Conservation (phyloP, 108 stramenopile genomes). For the Pseudonitzschia multiseries region DNA sequence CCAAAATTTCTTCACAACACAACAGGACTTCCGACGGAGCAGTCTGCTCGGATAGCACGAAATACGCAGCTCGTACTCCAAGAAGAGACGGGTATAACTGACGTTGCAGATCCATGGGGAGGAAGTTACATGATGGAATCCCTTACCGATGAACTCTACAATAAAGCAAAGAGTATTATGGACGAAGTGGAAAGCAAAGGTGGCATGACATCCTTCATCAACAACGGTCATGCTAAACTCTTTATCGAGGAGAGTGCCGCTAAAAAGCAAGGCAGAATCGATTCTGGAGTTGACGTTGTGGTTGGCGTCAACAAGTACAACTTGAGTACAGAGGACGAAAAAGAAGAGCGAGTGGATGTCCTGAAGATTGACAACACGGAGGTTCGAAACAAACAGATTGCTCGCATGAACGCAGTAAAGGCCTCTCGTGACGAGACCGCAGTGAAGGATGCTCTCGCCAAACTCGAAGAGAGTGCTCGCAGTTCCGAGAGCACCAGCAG, state of each 20-base stretch:
- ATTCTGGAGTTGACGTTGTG: conserved; percentile 78
- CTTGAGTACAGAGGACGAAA: conserved; percentile 67
- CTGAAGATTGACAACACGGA: conserved; percentile 89
- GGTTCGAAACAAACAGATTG: conserved; percentile 85
- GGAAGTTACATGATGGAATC: conserved; percentile 97
- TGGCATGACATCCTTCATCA: conserved; percentile 97
- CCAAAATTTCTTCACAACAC: too few species aligned
- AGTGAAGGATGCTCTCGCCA: conserved; percentile 62
- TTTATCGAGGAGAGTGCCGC: conserved; percentile 97
- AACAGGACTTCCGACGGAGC: conserved; percentile 88
- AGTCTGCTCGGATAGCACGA: conserved; percentile 94
- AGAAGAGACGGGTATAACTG: conserved; percentile 93
- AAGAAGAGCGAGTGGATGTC: conserved; percentile 74
- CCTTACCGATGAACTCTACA: conserved; percentile 90
- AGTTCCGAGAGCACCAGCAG: conserved; percentile 63
- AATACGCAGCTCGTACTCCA: conserved; percentile 98
- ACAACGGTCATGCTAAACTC: conserved; percentile 93
- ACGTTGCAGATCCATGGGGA: conserved; percentile 93
- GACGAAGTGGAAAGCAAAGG: conserved; percentile 91
- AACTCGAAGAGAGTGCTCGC: conserved; percentile 76
- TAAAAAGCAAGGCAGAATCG: conserved; percentile 90
- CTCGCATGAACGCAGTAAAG: conserved; percentile 68
- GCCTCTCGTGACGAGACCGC: conserved; percentile 65
- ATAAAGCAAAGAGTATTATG: conserved; percentile 88
- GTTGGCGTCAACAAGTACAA: conserved; percentile 99